Conservation (phyloP, 176 grass and related monocot genomes). For the Neostapfia colusana region DNA sequence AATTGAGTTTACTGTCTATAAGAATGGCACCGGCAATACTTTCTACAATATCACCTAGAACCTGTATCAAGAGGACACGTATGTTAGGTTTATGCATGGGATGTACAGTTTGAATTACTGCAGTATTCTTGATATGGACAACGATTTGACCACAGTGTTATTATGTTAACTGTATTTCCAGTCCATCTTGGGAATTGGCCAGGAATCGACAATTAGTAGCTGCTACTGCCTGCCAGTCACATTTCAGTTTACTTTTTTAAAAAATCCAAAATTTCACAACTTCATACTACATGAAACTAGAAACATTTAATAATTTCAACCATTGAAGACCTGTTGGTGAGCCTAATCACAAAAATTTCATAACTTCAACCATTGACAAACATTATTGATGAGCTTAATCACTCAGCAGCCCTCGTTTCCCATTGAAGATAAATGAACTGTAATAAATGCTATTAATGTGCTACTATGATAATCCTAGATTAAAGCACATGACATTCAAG, state of each 20-base stretch:
- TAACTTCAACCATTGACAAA: background rate
- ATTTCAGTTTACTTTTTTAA: background rate
- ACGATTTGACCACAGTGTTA: background rate
- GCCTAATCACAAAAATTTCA: no score
- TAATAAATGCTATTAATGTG: slow-evolving; percentile 9
- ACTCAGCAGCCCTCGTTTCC: background rate
- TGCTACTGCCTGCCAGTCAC: background rate
- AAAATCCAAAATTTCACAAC: background rate
- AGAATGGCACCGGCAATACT: slow-evolving; percentile 82
- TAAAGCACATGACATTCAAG: background rate
- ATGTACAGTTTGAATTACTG: background rate
- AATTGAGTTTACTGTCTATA: slow-evolving; percentile 81
- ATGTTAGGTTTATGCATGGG: slow-evolving; percentile 6
- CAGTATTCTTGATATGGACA: slow-evolving; percentile 1
- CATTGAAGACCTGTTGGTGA: no score
- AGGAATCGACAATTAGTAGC: background rate
- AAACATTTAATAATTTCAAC: background rate
- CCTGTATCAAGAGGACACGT: slow-evolving; percentile 48
- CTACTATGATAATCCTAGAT: slow-evolving; percentile 2
- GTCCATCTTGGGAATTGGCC: background rate
- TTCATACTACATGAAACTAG: no score
- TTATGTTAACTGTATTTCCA: background rate
- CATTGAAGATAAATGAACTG: background rate
- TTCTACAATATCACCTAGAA: slow-evolving; percentile 93
- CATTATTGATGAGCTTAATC: no score